Conservation (phyloP, 140 eudicot species). For the Bidens hawaiensis region DNA sequence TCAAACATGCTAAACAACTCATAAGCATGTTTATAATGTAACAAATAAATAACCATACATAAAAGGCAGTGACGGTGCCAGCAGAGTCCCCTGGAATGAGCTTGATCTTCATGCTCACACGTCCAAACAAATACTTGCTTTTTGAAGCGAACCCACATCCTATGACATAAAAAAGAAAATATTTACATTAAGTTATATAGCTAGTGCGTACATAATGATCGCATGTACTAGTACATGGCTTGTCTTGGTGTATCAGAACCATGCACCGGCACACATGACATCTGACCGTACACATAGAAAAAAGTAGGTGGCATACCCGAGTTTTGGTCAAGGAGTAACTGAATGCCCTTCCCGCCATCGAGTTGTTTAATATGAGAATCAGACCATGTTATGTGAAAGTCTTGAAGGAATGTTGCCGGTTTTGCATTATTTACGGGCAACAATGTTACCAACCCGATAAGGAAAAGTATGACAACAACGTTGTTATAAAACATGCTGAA, state of each 20-base stretch:
- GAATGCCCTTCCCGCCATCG: constrained; percentile 68
- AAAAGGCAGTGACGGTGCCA: constrained; percentile 78
- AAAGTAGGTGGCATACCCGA: constrained; percentile 43
- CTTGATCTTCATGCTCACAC: too few relatives aligned
- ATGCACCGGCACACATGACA: too few relatives aligned
- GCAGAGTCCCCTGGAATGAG: constrained; percentile 82
- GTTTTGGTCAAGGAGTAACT: constrained; percentile 64
- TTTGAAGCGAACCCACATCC: too few relatives aligned
- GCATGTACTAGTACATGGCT: too few relatives aligned
- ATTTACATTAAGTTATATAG: neutral
- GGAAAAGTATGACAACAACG: neutral
- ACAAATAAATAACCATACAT: too few relatives aligned
- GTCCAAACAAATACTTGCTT: constrained; percentile 50
- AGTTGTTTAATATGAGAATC: constrained; percentile 60
- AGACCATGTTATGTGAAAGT: constrained; percentile 63
- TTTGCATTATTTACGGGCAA: constrained; percentile 27
- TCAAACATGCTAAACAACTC: neutral
- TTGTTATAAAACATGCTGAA: constrained; percentile 8
- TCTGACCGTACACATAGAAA: neutral
- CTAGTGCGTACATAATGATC: neutral
- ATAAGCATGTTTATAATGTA: neutral
- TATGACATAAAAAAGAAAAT: neutral
- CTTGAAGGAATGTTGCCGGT: constrained; percentile 71
- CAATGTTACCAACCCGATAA: constrained; percentile 6
- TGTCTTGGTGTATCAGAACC: too few relatives aligned